Evolutionary conservation across 257 asterid species (phyloP).

Genomic region (Solanum etuberosum): DNA sequence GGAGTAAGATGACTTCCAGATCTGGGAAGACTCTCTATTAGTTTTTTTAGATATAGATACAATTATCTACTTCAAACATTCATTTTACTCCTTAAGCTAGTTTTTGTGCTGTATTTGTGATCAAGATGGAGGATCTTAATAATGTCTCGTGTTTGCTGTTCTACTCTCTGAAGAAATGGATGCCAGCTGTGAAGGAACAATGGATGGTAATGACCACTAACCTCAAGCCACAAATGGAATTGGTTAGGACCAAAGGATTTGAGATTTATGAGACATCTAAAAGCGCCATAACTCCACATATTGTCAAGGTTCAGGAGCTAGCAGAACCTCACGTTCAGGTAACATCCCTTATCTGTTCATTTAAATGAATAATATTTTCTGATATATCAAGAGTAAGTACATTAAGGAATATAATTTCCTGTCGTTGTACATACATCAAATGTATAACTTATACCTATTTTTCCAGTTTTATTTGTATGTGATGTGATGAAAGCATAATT

Average conservation of each 20-base stretch:
- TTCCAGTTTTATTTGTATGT: neutral
- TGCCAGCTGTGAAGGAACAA: constrained; percentile 65
- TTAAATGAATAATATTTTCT: neutral
- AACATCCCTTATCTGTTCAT: neutral
- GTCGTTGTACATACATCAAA: neutral
- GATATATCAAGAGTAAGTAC: constrained; percentile 2
- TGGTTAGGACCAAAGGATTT: constrained; percentile 39
- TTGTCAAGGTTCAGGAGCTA: constrained; percentile 56
- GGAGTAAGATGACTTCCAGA: neutral
- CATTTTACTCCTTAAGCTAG: neutral
- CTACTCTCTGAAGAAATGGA: constrained; percentile 54
- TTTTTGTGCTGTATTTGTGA: neutral
- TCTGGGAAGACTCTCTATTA: neutral
- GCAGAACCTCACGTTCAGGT: constrained; percentile 78
- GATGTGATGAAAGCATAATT: neutral
- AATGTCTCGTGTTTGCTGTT: neutral
- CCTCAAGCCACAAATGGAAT: constrained; percentile 58
- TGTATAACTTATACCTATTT: neutral
- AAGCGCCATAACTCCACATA: constrained; percentile 50
- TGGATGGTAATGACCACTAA: constrained; percentile 55
- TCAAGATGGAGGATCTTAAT: neutral
- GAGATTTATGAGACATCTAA: constrained; percentile 58
- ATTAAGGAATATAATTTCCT: neutral
- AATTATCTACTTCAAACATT: neutral
- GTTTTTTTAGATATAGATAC: neutral